Evolutionary conservation across 352 stramenopile genomes (phyloP), one percentile per base, ranked within the genome.

Genomic region (Phytophthora pseudosyringae): DNA sequence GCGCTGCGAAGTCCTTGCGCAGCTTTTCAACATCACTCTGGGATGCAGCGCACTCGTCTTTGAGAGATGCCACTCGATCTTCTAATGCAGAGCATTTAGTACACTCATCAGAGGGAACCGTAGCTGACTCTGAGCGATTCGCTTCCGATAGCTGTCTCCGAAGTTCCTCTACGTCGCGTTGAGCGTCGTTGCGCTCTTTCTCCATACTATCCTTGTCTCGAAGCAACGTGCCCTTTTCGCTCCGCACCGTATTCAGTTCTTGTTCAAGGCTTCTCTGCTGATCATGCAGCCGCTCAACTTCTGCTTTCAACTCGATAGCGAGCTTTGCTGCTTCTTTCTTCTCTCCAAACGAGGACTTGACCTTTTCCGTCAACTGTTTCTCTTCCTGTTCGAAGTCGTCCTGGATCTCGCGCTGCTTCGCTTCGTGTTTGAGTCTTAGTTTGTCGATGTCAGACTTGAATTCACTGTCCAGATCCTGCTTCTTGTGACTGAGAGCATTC

Each of bases 391-490:
- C 70, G 25, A 80, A 70, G 18, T 77, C 67, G 0, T 82, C 52
- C 16, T 78, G 68, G 13, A 93, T 57, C 12, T 88, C 77, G 3
- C 74, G 56, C 6, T 89, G 51, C 51, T 75, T 76, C 3, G 50
- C 29, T n/a, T 86, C 73, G 32, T 89, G 66, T 6, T 78, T 79
- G 0, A 64, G 38, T 33, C 76, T 46, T 13, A 86, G 29, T 9
- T 76, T 80, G 9, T 86, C 70, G 5, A 56, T 68, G 31, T 90
- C 81, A 2, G 67, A 69, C 11, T 79, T 71, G 3, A 83, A 53
- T 26, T 90, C 77, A 21, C 73, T 64, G 8, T 91, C 80, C 11
- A 91, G 58, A n/a, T 91, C 82, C 38, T 83, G 74, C 12, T 76
- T 84, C 48, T 88, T 89, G 29, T 76, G 55, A 8, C 40, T 60